Percentiles rank a stretch among this genome's conserved stretches.
phyloP scores from a whole-genome alignment of 192 early-diverging fungal species.

The Umbelopsis ramanniana region DNA sequence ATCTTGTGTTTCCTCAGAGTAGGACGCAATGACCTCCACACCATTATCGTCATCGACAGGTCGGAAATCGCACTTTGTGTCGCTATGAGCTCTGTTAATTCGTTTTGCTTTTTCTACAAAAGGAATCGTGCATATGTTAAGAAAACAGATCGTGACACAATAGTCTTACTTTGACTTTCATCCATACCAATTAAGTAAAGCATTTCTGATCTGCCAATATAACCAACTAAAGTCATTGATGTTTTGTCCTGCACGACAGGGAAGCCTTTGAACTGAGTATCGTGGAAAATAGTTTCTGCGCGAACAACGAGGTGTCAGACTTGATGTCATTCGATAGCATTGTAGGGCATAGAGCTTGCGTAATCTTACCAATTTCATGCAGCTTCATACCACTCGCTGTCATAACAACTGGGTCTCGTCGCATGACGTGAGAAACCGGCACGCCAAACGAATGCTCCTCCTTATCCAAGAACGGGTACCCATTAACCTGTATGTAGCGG shows the following conservation, averaged over 20 bases:
- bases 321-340: background rate
- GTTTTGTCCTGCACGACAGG: conserved; percentile 73
- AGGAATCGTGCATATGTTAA: background rate
- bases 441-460: conserved; percentile 67
- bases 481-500: conserved; percentile 77
- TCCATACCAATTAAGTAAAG: conserved; percentile 55
- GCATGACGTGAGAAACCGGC: conserved; percentile 62
- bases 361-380: conserved; percentile 47
- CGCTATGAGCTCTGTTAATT: conserved; percentile 46
- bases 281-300: conserved; percentile 51
- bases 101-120: conserved; percentile 51
- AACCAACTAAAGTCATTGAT: conserved; percentile 68
- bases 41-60: conserved; percentile 18
- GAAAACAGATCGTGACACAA: background rate
- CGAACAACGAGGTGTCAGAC: background rate
- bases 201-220: conserved; percentile 67
- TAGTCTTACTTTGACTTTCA: background rate
- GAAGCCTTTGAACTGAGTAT: conserved; percentile 67
- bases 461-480: conserved; percentile 79
- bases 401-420: conserved; percentile 60
- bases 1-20: conserved; percentile 17
- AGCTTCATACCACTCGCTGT: conserved; percentile 58
- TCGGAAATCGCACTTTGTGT: conserved; percentile 56
- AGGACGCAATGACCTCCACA: conserved; percentile 26
- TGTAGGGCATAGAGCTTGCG: no score